phyloP scores from a whole-genome alignment of 768 basidiomycete species.

The Calvatia gigantea region DNA sequence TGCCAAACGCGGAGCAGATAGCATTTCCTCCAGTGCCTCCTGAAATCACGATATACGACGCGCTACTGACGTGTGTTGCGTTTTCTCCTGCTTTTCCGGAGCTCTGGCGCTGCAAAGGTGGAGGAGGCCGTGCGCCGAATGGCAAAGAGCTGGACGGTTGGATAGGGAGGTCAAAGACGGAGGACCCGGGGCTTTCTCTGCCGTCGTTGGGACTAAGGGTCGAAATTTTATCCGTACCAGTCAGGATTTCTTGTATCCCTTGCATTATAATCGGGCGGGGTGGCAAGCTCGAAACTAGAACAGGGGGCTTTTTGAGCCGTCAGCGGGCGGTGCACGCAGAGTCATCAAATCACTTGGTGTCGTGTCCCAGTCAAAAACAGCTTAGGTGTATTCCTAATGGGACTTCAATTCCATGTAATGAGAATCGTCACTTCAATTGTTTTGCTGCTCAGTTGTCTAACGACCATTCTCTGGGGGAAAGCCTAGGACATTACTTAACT shows the following conservation, averaged over 20 bases:
- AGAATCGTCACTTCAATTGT: neutral
- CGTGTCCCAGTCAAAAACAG: too few relatives aligned
- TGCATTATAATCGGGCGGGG: neutral
- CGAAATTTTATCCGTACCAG: neutral
- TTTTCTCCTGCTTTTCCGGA: neutral
- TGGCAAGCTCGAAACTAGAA: neutral
- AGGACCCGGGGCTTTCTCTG: slow-evolving; percentile 61
- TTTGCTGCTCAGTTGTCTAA: neutral
- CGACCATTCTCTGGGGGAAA: too few relatives aligned
- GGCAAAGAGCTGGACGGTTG: slow-evolving; percentile 25
- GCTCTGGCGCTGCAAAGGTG: neutral
- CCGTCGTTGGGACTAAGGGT: neutral
- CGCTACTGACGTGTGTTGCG: slow-evolving; percentile 9
- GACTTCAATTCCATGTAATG: too few relatives aligned
- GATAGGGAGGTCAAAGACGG: slow-evolving; percentile 70
- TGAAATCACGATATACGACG: slow-evolving; percentile 74
- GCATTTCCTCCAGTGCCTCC: slow-evolving; percentile 95
- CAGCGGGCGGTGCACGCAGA: too few relatives aligned
- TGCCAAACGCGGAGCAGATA: slow-evolving; percentile 80
- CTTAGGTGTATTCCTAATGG: too few relatives aligned
- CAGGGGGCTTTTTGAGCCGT: neutral
- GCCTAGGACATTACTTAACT: too few relatives aligned
- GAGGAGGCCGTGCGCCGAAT: slow-evolving; percentile 7
- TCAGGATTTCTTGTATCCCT: neutral
- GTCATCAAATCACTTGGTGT: slow-evolving; percentile 1